Base-by-base conservation (phyloP, 176 grass and related monocot species). In the Carex pumila region DNA sequence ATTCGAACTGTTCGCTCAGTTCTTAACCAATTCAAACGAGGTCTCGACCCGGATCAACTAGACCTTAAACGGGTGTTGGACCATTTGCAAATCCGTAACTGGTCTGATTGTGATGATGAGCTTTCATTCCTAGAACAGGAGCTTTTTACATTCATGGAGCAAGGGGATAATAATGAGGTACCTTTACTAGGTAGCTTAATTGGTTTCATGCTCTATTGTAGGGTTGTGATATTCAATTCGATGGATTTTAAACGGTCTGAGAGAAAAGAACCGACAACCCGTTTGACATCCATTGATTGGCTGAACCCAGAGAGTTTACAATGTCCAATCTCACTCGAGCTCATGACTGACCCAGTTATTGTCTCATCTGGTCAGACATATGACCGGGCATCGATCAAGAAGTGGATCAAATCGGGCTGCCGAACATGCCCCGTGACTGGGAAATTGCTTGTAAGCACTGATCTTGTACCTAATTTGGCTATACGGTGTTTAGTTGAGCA, bases 291-390 rank as follows among this genome's bases (percentile, higher is more conserved):
- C 71, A 71, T 89, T 18, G 89, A 86, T 1, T 89, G 83, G 88
- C 84, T 98, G 61, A 88, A 68, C 3, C 86, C 79, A 39, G 93
- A 95, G 11, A 71, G 83, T 2, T 82, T 99, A 66, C 93, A 84
- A 69, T 99, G 96, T 86, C 92, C 96, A 12, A 94, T 99, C 88
- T 89, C 93, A 10, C 85, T 95, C 8, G 96, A 99, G 37, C 83
- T 99, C 11, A 99, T 99, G 96, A 90, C 76, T 1, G 91, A 99
- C 39, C 96, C 96, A 0, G 96, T 99, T 70, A 99, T 86, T 1
- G 74, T 95, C 50, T 87, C 65, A 13, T 93, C 96, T 1, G 96
- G 96, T 31, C 96, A 99, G 70, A 99, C 96, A 17, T 99, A 95
- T 84, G 93, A 95, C 70, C 86, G 96, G 5, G 83, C 89, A 0